Conservation (phyloP, 1,139 yeast species). For the Zhuliangozyma blackwelliae region DNA sequence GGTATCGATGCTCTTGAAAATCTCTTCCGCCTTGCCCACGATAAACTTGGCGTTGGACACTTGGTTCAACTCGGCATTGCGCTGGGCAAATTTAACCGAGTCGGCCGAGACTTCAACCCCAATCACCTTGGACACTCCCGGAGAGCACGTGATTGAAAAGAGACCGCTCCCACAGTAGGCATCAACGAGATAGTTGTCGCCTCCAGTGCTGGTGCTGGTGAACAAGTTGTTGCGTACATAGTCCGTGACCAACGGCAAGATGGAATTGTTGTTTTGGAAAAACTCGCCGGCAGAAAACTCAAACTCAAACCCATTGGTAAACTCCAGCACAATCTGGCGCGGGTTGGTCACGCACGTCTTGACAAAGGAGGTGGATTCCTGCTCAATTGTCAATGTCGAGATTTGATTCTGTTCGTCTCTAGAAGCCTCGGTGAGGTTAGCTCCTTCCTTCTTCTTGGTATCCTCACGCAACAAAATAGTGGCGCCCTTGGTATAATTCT, state of each 20-base stretch:
- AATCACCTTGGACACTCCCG: slow-evolving; percentile 72
- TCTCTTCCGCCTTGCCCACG: slow-evolving; percentile 88
- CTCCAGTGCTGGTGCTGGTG: slow-evolving; percentile 30
- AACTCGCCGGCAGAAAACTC: slow-evolving; percentile 92
- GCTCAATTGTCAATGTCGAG: slow-evolving; percentile 16
- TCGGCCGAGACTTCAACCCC: slow-evolving; percentile 96
- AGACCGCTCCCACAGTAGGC: slow-evolving; percentile 98
- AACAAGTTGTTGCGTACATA: slow-evolving; percentile 72
- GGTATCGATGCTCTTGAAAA: slow-evolving; percentile 69
- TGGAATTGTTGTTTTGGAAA: slow-evolving; percentile 92
- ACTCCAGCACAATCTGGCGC: slow-evolving; percentile 77
- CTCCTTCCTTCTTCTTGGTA: slow-evolving; percentile 38
- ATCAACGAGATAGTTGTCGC: slow-evolving; percentile 67
- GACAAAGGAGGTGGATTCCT: slow-evolving; percentile 18
- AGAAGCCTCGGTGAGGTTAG: slow-evolving; percentile 35
- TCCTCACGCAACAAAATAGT: slow-evolving; percentile 82
- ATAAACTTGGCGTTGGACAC: slow-evolving; percentile 77
- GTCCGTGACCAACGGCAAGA: slow-evolving; percentile 73
- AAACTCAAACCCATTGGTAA: slow-evolving; percentile 68
- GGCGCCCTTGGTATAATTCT: slow-evolving; percentile 73
- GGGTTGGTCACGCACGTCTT: slow-evolving; percentile 65
- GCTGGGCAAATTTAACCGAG: slow-evolving; percentile 80
- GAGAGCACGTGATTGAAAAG: slow-evolving; percentile 81
- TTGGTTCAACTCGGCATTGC: slow-evolving; percentile 72
- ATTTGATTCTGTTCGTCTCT: slow-evolving; percentile 34